Evolutionary conservation across 441 rosid genomes (phyloP).

Genomic region (Aquilaria agallochum): DNA sequence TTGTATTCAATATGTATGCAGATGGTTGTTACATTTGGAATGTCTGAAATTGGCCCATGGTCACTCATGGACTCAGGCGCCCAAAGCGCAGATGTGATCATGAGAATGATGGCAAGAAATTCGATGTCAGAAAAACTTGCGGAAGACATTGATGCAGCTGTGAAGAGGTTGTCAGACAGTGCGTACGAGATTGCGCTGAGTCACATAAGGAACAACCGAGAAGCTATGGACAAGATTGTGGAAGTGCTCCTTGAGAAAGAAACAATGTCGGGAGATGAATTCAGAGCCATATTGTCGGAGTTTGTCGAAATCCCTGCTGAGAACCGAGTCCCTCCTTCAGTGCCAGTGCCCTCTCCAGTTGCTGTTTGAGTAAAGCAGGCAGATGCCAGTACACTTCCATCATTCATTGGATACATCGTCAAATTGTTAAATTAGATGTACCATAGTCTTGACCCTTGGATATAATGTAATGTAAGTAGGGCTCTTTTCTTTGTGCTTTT

Average conservation of each 20-base stretch:
- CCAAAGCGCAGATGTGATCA: conserved; percentile 79
- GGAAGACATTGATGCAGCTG: conserved; percentile 75
- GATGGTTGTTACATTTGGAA: conserved; percentile 96
- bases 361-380: conserved; percentile 31
- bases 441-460: too few species aligned
- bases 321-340: conserved; percentile 58
- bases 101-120: conserved; percentile 99
- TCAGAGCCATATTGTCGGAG: conserved; percentile 85
- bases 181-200: conserved; percentile 76
- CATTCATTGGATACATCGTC: background rate
- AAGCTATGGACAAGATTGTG: conserved; percentile 95
- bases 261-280: conserved; percentile 82
- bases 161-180: conserved; percentile 68
- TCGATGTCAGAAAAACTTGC: conserved; percentile 98
- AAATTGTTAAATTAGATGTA: background rate
- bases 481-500: too few species aligned
- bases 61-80: conserved; percentile 79
- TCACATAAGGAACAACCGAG: conserved; percentile 86
- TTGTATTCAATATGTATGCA: conserved; percentile 21
- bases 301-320: conserved; percentile 83
- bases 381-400: too few species aligned
- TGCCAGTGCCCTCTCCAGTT: conserved; percentile 53
- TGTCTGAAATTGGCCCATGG: conserved; percentile 99
- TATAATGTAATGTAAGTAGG: too few species aligned
- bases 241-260: conserved; percentile 91